Evolutionary conservation across 2,329 filamentous ascomycete species (phyloP).

Genomic region (Aspergillus quadricinctus): DNA sequence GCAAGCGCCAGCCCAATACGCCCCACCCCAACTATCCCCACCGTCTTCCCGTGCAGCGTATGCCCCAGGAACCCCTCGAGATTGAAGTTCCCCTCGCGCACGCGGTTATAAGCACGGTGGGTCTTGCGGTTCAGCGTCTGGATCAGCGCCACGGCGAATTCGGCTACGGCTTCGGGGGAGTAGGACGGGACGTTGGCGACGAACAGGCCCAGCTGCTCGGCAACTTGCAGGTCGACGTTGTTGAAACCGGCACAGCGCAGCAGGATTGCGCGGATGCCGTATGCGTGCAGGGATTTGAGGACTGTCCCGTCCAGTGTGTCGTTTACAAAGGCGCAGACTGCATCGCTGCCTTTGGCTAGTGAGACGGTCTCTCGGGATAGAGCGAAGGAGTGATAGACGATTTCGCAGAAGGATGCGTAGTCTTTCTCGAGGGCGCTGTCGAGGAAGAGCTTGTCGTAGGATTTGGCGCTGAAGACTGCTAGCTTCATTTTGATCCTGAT

Average conservation of each 20-base stretch:
- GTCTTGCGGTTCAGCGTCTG: conserved; percentile 65
- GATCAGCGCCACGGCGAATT: conserved; percentile 64
- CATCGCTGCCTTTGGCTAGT: conserved; percentile 50
- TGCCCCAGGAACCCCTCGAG: conserved; percentile 57
- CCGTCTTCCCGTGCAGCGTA: conserved; percentile 61
- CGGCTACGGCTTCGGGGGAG: conserved; percentile 65
- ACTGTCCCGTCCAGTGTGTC: conserved; percentile 53
- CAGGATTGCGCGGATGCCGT: conserved; percentile 56
- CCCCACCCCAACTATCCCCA: conserved; percentile 63
- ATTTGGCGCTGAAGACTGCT: conserved; percentile 61
- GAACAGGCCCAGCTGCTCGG: conserved; percentile 53
- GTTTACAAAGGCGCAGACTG: conserved; percentile 67
- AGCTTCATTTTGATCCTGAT: conserved; percentile 47
- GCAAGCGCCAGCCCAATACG: conserved; percentile 61
- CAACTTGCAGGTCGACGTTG: conserved; percentile 58
- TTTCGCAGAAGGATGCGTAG: conserved; percentile 38
- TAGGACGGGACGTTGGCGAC: conserved; percentile 66
- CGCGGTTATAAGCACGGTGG: conserved; percentile 64
- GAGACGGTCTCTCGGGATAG: conserved; percentile 54
- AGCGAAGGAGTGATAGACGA: conserved; percentile 57
- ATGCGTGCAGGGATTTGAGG: conserved; percentile 46
- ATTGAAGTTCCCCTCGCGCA: conserved; percentile 64
- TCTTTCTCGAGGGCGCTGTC: conserved; percentile 34
- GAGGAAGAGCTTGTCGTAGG: conserved; percentile 58
- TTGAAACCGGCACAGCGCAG: conserved; percentile 67